These are phyloP conservation scores for Pseudogymnoascus pannorum DNA, from an alignment of 2,329 filamentous ascomycete genomes.

Conservation along the genomic window DNA sequence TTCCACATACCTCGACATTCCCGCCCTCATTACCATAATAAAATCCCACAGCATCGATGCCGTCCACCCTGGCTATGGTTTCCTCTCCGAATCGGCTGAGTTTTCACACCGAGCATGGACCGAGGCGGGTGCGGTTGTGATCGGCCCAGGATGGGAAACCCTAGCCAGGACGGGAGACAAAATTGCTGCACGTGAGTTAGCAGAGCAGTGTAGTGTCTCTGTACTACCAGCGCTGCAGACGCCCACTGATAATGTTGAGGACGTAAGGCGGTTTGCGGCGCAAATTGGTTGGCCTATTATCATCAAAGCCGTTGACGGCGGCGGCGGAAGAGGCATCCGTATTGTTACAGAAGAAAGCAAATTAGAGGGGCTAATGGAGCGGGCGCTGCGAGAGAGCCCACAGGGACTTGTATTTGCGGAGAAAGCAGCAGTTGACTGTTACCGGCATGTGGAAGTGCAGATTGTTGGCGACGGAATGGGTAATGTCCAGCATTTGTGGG, in stretches of 20 bases:
- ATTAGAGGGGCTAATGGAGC: conserved; percentile 44
- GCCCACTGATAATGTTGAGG: conserved; percentile 50
- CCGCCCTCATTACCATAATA: conserved; percentile 39
- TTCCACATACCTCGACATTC: conserved; percentile 45
- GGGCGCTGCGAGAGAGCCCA: conserved; percentile 55
- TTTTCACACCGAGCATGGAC: conserved; percentile 61
- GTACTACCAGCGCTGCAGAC: conserved; percentile 66
- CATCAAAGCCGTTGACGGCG: conserved; percentile 54
- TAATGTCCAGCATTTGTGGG: conserved; percentile 51
- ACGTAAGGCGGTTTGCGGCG: conserved; percentile 44
- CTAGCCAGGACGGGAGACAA: conserved; percentile 32
- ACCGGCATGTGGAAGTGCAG: conserved; percentile 61
- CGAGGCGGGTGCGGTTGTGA: conserved; percentile 61
- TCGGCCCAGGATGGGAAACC: conserved; percentile 49
- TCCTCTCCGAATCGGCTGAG: conserved; percentile 59
- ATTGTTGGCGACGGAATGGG: conserved; percentile 56
- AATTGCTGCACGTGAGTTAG: conserved; percentile 58
- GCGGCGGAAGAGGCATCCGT: conserved; percentile 58
- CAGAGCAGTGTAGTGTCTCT: conserved; percentile 54
- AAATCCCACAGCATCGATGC: conserved; percentile 48
- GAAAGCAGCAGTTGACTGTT: conserved; percentile 50
- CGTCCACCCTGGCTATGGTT: conserved; percentile 69
- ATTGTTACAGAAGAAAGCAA: conserved; percentile 44
- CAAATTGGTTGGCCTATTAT: conserved; percentile 40
- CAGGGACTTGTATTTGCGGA: conserved; percentile 52